A percentile compares a stretch with the other conserved stretches of the same genome.
Evolutionary conservation across 164 flowering plant species (phyloP).

Genomic region (Macadamia tetraphylla): DNA sequence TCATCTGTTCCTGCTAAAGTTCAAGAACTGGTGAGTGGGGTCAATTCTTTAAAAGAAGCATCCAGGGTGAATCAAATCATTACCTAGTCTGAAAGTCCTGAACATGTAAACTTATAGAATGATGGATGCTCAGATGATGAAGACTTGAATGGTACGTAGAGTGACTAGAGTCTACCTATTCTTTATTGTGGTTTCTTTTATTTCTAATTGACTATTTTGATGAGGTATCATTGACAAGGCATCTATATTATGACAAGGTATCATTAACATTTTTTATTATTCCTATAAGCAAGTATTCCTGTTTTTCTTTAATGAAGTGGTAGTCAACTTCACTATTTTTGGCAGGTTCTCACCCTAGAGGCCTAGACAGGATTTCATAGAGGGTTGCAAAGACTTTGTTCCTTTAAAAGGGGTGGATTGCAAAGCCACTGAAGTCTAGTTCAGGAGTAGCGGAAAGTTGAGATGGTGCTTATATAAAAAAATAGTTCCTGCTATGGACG

Average conservation of each 20-base stretch:
- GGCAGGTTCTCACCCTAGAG: conserved; percentile 22
- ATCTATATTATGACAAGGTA: too few relatives aligned
- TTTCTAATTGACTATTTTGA: not conserved
- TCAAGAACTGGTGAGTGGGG: conserved; percentile 14
- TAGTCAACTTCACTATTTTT: not conserved
- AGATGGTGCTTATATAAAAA: conserved; percentile 17
- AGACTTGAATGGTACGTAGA: conserved; percentile 18
- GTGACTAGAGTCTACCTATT: not conserved
- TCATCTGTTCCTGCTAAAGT: conserved; percentile 13
- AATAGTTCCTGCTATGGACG: conserved; percentile 37
- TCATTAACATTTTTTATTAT: not conserved
- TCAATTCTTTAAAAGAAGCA: conserved; percentile 6
- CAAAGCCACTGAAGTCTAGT: conserved; percentile 11
- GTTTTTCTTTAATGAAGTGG: conserved; percentile 5
- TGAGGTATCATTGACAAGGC: not conserved
- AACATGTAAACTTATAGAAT: conserved; percentile 14
- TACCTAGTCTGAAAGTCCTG: conserved; percentile 14
- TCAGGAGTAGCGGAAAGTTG: conserved; percentile 10
- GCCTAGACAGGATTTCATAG: conserved; percentile 3
- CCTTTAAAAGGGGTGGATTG: conserved; percentile 11
- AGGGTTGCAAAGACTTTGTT: conserved; percentile 16
- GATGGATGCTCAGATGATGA: conserved; percentile 16
- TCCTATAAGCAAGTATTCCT: not conserved
- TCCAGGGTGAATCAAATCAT: not conserved
- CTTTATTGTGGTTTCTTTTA: not conserved